Percentiles rank a stretch among this genome's conserved stretches.
These are phyloP conservation scores for Paecilomyces variotii DNA, from an alignment of 2,329 filamentous ascomycete genomes.

Conservation along the genomic window DNA sequence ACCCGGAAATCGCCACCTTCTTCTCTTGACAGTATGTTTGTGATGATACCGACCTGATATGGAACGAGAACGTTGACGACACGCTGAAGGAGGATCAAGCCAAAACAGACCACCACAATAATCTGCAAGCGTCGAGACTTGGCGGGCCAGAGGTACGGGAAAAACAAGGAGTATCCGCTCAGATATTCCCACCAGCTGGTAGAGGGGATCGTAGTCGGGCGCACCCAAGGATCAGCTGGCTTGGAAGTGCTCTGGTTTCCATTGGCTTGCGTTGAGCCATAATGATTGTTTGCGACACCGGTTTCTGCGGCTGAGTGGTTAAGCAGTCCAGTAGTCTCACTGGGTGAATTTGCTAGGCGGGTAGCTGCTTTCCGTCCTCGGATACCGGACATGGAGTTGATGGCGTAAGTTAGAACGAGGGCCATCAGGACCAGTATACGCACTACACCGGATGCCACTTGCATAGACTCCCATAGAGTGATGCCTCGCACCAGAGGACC, in stretches of 20 bases:
- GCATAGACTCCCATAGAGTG: conserved; percentile 35
- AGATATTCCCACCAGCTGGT: conserved; percentile 96
- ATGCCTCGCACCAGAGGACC: conserved; percentile 33
- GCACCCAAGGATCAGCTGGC: conserved; percentile 68
- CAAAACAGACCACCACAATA: conserved; percentile 73
- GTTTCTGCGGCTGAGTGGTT: conserved; percentile 36
- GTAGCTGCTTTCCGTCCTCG: conserved; percentile 27
- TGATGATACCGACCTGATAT: conserved; percentile 69
- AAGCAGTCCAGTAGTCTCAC: conserved; percentile 37
- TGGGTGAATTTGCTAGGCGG: conserved; percentile 26
- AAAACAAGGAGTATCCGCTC: conserved; percentile 84
- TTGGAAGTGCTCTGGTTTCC: conserved; percentile 35
- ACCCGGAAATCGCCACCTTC: conserved; percentile 46
- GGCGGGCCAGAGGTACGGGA: conserved; percentile 92
- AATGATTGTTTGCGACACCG: conserved; percentile 42
- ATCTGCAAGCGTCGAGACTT: conserved; percentile 68
- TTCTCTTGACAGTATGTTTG: conserved; percentile 60
- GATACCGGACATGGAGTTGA: conserved; percentile 35
- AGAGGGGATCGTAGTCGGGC: conserved; percentile 75
- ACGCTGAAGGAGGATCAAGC: conserved; percentile 71
- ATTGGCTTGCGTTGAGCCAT: conserved; percentile 42
- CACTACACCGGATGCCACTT: conserved; percentile 51
- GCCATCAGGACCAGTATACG: conserved; percentile 60
- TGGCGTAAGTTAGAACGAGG: conserved; percentile 53
- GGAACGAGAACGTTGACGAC: conserved; percentile 82